Percentiles rank a stretch among this genome's conserved stretches.
These are phyloP conservation scores for Nissolia schottii DNA, from an alignment of 306 rosid genomes.

Conservation along the genomic window DNA sequence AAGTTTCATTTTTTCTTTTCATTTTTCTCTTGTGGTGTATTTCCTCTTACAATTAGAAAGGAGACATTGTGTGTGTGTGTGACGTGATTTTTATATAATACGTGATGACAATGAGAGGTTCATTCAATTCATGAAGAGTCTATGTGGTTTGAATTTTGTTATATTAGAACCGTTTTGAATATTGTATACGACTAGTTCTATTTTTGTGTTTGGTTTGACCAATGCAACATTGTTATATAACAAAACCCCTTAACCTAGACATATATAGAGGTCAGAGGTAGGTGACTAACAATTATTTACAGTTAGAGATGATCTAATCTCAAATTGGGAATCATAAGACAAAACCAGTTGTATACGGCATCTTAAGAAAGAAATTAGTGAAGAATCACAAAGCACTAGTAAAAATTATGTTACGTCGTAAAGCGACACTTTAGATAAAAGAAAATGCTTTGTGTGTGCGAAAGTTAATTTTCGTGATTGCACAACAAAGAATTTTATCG, in stretches of 20 bases:
- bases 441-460: too few relatives aligned
- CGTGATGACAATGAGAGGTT: constrained; percentile 19
- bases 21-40: neutral
- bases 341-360: neutral
- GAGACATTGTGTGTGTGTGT: neutral
- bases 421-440: too few relatives aligned
- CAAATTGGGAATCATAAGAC: neutral
- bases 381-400: too few relatives aligned
- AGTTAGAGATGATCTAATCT: neutral
- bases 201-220: neutral
- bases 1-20: neutral
- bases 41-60: neutral
- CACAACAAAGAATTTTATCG: too few relatives aligned
- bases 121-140: constrained; percentile 13
- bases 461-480: too few relatives aligned
- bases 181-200: neutral
- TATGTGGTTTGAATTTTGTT: constrained; percentile 16
- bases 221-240: neutral
- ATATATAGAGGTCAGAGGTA: neutral
- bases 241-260: neutral
- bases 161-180: neutral
- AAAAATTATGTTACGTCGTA: too few relatives aligned
- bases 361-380: too few relatives aligned
- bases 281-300: neutral
- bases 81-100: constrained; percentile 18